phyloP scores from a whole-genome alignment of 23 red algal genomes.

The Agarophyton chilense region DNA sequence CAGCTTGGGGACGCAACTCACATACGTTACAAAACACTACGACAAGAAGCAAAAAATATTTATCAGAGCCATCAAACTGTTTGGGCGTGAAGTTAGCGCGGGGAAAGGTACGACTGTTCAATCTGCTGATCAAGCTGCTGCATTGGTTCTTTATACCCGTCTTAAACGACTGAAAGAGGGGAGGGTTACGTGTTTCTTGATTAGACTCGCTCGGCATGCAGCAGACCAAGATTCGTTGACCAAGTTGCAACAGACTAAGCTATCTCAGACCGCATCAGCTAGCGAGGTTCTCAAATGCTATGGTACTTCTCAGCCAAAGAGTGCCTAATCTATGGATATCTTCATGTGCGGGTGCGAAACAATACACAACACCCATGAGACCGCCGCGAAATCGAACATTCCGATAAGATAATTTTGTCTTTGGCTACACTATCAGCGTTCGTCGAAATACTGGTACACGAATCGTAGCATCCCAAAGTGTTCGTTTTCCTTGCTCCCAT shows the following conservation, averaged over 20 bases:
- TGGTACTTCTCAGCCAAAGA: background rate
- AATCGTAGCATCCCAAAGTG: too few relatives aligned
- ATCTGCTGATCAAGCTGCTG: constrained; percentile 56
- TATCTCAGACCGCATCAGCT: background rate
- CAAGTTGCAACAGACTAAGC: constrained; percentile 13
- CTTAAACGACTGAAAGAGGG: background rate
- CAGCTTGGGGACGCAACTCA: constrained; percentile 20
- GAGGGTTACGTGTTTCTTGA: constrained; percentile 21
- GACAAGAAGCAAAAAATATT: constrained; percentile 8
- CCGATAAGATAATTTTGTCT: too few relatives aligned
- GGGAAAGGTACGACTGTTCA: background rate
- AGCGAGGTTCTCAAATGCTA: background rate
- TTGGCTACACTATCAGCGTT: too few relatives aligned
- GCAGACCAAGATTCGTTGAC: constrained; percentile 23
- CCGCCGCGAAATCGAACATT: background rate
- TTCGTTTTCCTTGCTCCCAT: too few relatives aligned
- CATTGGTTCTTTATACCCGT: constrained; percentile 5
- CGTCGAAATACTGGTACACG: too few relatives aligned
- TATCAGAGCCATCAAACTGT: constrained; percentile 42
- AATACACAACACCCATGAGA: background rate
- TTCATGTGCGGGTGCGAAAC: background rate
- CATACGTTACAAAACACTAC: background rate
- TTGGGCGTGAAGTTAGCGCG: constrained; percentile 22
- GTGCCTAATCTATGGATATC: background rate
- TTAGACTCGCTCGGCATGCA: constrained; percentile 38